Conservation (phyloP, 2,329 filamentous ascomycete species). For the Alternaria alternata region DNA sequence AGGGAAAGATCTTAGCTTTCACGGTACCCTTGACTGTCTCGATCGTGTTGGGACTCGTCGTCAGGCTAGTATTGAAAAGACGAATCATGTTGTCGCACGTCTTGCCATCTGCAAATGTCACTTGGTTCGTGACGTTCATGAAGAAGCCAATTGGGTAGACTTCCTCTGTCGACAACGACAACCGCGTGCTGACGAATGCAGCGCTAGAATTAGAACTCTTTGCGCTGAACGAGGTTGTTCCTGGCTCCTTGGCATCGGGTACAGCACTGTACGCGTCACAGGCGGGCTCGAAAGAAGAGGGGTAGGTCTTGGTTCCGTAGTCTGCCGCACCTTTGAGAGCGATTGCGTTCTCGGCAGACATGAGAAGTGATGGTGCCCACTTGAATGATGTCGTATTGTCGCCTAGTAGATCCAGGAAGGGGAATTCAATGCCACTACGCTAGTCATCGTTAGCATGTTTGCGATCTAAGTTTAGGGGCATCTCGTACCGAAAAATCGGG, state of each 20-base stretch:
- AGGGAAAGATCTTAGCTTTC: conserved; percentile 37
- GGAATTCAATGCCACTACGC: conserved; percentile 63
- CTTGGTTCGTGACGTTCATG: conserved; percentile 64
- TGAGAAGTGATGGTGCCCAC: conserved; percentile 59
- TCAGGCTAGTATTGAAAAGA: conserved; percentile 58
- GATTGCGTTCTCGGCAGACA: conserved; percentile 54
- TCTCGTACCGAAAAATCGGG: conserved; percentile 59
- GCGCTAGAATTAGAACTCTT: conserved; percentile 25
- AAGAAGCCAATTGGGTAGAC: conserved; percentile 56
- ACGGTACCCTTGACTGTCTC: conserved; percentile 48
- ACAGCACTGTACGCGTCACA: conserved; percentile 59
- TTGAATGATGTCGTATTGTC: conserved; percentile 63
- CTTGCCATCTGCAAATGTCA: conserved; percentile 54
- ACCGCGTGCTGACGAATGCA: conserved; percentile 28
- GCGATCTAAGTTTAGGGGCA: neutral
- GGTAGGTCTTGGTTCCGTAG: conserved; percentile 58
- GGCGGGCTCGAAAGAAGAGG: conserved; percentile 56
- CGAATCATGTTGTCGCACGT: conserved; percentile 57
- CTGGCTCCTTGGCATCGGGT: conserved; percentile 30
- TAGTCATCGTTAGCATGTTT: conserved; percentile 30
- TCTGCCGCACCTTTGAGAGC: conserved; percentile 57
- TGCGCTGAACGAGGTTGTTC: conserved; percentile 34
- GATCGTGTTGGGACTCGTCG: conserved; percentile 42
- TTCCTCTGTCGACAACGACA: conserved; percentile 17
- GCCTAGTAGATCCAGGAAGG: conserved; percentile 62